phyloP scores from a whole-genome alignment of 2,329 filamentous ascomycete species.

The Nemania abortiva region DNA sequence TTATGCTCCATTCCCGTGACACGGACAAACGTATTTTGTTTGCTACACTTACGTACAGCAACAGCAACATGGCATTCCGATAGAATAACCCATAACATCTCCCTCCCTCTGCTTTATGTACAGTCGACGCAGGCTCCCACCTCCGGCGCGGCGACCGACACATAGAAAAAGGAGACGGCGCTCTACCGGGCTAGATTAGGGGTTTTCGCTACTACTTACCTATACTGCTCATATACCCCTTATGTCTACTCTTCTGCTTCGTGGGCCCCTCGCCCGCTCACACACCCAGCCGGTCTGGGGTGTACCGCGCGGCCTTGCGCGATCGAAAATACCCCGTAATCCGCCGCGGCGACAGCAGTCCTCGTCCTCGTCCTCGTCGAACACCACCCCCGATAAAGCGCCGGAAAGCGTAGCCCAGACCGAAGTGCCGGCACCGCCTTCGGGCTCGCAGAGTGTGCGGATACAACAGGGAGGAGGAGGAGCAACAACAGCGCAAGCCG shows the following conservation, averaged over 20 bases:
- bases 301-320: constrained; percentile 31
- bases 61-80: constrained; percentile 3
- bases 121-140: neutral
- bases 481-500: constrained; percentile 31
- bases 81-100: neutral
- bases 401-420: constrained; percentile 16
- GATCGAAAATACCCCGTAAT: constrained; percentile 30
- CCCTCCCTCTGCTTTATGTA: neutral
- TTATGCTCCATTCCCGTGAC: constrained; percentile 5
- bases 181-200: neutral
- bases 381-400: neutral
- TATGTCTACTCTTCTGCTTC: constrained; percentile 38
- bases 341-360: constrained; percentile 45
- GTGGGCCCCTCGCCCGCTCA: constrained; percentile 40
- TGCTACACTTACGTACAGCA: neutral
- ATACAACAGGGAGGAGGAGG: neutral
- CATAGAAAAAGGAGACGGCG: neutral
- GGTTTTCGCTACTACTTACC: neutral
- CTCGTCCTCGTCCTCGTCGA: constrained; percentile 13
- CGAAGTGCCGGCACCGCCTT: constrained; percentile 20
- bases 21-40: neutral
- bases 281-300: constrained; percentile 27
- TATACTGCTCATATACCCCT: neutral
- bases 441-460: neutral
- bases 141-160: neutral